These are phyloP conservation scores for Protea cynaroides DNA, from an alignment of 164 flowering plant species.

Conservation along the genomic window DNA sequence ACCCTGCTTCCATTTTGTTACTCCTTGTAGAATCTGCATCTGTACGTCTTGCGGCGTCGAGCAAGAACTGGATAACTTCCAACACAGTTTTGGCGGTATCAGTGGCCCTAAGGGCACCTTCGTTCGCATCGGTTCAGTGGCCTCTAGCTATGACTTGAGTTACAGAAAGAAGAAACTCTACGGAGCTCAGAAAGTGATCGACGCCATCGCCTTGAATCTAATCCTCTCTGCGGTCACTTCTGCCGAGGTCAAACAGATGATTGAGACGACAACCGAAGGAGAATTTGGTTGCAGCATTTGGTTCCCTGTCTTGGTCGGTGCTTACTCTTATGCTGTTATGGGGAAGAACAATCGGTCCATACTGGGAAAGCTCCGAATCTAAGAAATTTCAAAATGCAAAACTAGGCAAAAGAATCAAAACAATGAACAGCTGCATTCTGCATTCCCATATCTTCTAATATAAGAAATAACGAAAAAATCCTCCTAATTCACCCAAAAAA, in stretches of 20 bases:
- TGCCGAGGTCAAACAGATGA: conserved; percentile 38
- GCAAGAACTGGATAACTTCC: conserved; percentile 39
- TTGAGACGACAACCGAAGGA: conserved; percentile 50
- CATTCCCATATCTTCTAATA: no score
- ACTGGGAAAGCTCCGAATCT: no score
- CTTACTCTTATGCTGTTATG: conserved; percentile 62
- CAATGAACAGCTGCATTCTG: no score
- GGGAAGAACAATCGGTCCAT: conserved; percentile 31
- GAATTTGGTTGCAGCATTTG: conserved; percentile 70
- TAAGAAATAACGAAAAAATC: no score
- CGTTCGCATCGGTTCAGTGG: conserved; percentile 42
- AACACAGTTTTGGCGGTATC: conserved; percentile 39
- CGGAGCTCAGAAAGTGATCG: conserved; percentile 43
- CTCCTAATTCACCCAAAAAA: no score
- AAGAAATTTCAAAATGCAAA: no score
- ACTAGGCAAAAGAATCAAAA: no score
- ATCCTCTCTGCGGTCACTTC: conserved; percentile 24
- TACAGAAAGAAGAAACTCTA: conserved; percentile 55
- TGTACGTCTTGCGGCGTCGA: conserved; percentile 54
- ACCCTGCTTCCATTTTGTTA: no score
- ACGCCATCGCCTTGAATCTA: conserved; percentile 28
- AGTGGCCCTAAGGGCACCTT: conserved; percentile 50
- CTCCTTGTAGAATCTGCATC: conserved; percentile 15
- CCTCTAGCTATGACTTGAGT: conserved; percentile 24
- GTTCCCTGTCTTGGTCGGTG: conserved; percentile 63